phyloP scores from a whole-genome alignment of 2,329 filamentous ascomycete species.

The Elsinoe australis region DNA sequence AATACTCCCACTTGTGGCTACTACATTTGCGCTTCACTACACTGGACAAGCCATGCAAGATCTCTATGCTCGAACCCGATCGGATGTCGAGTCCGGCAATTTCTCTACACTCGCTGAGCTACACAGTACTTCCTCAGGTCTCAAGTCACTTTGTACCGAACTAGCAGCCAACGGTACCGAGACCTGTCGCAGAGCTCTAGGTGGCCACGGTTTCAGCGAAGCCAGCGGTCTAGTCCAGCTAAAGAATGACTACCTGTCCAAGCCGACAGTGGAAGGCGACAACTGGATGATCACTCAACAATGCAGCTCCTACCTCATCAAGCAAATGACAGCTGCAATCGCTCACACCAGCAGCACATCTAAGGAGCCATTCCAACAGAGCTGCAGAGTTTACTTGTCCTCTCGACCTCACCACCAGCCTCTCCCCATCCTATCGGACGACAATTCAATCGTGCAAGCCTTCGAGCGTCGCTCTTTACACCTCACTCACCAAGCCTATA shows the following conservation, averaged over 20 bases:
- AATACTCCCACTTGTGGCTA: constrained; percentile 47
- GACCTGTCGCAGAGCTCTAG: constrained; percentile 46
- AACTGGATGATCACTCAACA: constrained; percentile 54
- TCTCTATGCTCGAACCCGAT: constrained; percentile 41
- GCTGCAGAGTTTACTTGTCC: constrained; percentile 37
- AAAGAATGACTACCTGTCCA: constrained; percentile 46
- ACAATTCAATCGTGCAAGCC: constrained; percentile 37
- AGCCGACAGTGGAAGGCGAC: constrained; percentile 50
- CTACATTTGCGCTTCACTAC: constrained; percentile 45
- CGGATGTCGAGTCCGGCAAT: constrained; percentile 42
- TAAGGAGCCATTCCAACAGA: constrained; percentile 33
- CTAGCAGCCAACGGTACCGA: constrained; percentile 49
- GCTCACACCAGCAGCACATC: constrained; percentile 30
- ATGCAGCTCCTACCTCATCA: constrained; percentile 45
- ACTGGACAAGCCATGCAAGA: constrained; percentile 44
- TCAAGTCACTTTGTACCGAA: constrained; percentile 48
- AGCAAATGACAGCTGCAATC: constrained; percentile 37
- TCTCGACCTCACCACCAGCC: constrained; percentile 27
- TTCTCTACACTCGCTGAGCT: constrained; percentile 44
- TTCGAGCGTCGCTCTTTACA: constrained; percentile 41
- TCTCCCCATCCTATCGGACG: constrained; percentile 29
- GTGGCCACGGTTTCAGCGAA: constrained; percentile 48
- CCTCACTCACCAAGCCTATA: constrained; percentile 38
- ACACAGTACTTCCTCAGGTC: constrained; percentile 47
- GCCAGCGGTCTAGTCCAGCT: constrained; percentile 46